These are phyloP conservation scores for Sphagnum magellanicum DNA, from an alignment of 228 moss, liverwort and hornwort species.

Conservation along the genomic window DNA sequence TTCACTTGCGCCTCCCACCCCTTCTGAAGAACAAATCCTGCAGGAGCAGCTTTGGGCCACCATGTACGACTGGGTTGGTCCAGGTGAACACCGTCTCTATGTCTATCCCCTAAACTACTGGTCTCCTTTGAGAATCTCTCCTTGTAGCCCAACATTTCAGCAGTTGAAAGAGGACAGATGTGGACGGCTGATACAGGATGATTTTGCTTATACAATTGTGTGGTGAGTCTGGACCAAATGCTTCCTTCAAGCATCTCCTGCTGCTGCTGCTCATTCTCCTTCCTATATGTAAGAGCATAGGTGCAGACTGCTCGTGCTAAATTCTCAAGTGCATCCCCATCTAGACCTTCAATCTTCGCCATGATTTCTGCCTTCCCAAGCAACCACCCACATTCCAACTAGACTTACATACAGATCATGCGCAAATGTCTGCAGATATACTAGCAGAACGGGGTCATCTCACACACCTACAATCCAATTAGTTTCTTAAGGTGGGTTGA, in stretches of 20 bases:
- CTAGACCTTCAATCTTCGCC: slow-evolving; percentile 55
- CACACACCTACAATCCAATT: too few relatives aligned
- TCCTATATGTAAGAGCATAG: slow-evolving; percentile 58
- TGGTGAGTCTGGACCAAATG: slow-evolving; percentile 13
- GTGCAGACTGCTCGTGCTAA: slow-evolving; percentile 56
- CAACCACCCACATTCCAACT: too few relatives aligned
- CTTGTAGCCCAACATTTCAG: slow-evolving; percentile 49
- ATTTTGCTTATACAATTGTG: slow-evolving; percentile 13
- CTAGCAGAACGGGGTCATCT: too few relatives aligned
- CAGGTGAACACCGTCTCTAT: slow-evolving; percentile 7
- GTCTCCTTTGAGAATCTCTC: slow-evolving; percentile 15
- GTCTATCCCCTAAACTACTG: background rate
- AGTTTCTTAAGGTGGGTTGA: too few relatives aligned
- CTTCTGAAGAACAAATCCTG: slow-evolving; percentile 15
- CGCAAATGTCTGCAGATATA: too few relatives aligned
- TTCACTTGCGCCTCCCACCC: slow-evolving; percentile 24
- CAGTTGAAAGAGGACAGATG: slow-evolving; percentile 49
- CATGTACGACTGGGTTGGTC: slow-evolving; percentile 35
- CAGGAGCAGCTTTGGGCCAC: slow-evolving; percentile 50
- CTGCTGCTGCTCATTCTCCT: slow-evolving; percentile 32
- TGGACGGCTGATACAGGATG: slow-evolving; percentile 33
- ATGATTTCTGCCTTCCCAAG: slow-evolving; percentile 30
- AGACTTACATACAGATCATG: too few relatives aligned
- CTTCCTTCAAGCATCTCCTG: slow-evolving; percentile 14
- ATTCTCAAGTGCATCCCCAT: slow-evolving; percentile 43